Evolutionary conservation across 2,329 filamentous ascomycete genomes (phyloP), one percentile per base, ranked within the genome.

Genomic region (Fusarium sp.): DNA sequence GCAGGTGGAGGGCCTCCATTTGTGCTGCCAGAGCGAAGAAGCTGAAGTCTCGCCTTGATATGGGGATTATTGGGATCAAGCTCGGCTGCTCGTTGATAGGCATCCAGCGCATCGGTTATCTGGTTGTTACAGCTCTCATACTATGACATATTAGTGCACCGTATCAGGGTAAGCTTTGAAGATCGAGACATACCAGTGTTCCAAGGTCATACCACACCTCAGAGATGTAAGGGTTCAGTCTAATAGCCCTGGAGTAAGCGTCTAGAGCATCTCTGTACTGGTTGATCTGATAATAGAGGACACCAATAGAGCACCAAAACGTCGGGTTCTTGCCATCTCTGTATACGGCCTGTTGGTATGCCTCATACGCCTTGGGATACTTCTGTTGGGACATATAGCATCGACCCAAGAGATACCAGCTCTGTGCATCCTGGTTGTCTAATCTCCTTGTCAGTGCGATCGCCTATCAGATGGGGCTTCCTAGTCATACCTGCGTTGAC

Each of bases 381-480:
- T 98, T 98, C 80, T 97, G 93, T 82, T 98, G 95, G 71, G 95
- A 97, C 96, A 99, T 98, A 85, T 98, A 99, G 84, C 96, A 98
- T 74, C 96, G 90, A 44, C 96, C 96, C 53, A 99, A 89, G 28
- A 99, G 88, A 81, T 99, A 99, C 96, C 96, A 99, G 82, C 95
- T 98, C 82, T 98, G 96, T 25, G 96, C 94, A 81, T 98, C 96
- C 70, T 86, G 92, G 81, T 97, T 94, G 77, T 99, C 95, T 95
- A 76, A 57, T 61, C 16, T 9, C n/a, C 19, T 6, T 43, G 39
- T 63, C 25, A 65, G 61, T 66, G 34, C 14, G 43, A 43, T 30
- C 21, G 12, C 14, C 28, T 14, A 25, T 5, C 30, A n/a, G 12
- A 9, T 34, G 30, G 9, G 31, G 28, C 8, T 37, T 34, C 4